Evolutionary conservation across 1,284 basidiomycete genomes (phyloP).

Genomic region (Cryptococcus neoformans): DNA sequence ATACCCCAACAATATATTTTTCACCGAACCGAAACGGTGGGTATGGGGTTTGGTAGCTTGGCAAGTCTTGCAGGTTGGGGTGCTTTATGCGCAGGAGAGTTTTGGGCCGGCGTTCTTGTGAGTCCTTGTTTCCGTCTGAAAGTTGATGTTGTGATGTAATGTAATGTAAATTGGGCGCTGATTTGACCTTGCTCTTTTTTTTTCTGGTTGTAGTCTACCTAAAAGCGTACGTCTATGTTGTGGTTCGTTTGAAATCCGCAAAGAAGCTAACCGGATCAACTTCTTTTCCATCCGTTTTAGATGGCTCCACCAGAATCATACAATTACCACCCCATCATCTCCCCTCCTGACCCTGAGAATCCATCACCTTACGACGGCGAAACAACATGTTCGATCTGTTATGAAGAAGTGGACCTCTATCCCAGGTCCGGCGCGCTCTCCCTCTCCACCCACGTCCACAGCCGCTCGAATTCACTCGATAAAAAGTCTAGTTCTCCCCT

Average conservation of each 20-base stretch:
- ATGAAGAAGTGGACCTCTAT: conserved; percentile 69
- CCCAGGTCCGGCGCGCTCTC: conserved; percentile 16
- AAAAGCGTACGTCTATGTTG: conserved; percentile 22
- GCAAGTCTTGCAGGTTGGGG: conserved; percentile 61
- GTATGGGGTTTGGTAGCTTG: conserved; percentile 62
- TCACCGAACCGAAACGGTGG: conserved; percentile 66
- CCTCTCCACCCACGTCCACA: no score
- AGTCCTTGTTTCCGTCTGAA: conserved; percentile 8
- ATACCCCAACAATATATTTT: conserved; percentile 80
- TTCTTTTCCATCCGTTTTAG: conserved; percentile 44
- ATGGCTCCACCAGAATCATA: conserved; percentile 63
- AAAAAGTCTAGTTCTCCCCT: no score
- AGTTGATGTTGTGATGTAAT: neutral
- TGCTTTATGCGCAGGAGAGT: conserved; percentile 70
- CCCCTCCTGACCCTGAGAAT: conserved; percentile 64
- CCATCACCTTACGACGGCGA: conserved; percentile 57
- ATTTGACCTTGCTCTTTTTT: neutral
- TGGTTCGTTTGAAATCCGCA: no score
- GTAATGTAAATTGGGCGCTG: neutral
- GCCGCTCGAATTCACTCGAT: no score
- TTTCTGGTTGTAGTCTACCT: conserved; percentile 21
- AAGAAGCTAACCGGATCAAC: no score
- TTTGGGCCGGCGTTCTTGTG: conserved; percentile 79
- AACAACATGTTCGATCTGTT: conserved; percentile 85
- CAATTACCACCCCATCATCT: conserved; percentile 78